phyloP scores from a whole-genome alignment of 768 basidiomycete species.

The Termitomyces bulborhizus region DNA sequence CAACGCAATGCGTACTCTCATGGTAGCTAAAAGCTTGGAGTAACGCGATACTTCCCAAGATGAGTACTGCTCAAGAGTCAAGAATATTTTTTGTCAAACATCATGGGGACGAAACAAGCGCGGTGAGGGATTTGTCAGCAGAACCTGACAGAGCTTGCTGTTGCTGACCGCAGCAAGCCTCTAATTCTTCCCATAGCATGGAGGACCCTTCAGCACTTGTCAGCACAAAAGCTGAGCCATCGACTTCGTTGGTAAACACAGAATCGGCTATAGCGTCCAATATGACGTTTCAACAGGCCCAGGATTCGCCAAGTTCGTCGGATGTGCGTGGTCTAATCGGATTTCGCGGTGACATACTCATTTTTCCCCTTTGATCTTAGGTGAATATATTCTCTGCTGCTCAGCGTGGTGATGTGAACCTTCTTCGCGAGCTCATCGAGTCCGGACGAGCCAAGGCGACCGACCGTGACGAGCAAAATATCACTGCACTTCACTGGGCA shows the following conservation, averaged over 20 bases:
- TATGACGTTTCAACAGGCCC: constrained; percentile 39
- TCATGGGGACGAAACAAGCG: too few species aligned
- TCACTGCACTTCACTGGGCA: constrained; percentile 97
- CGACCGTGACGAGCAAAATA: constrained; percentile 84
- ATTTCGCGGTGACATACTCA: neutral
- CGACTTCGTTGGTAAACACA: constrained; percentile 39
- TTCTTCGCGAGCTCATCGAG: constrained; percentile 61
- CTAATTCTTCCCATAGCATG: constrained; percentile 18
- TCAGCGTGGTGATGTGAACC: constrained; percentile 75
- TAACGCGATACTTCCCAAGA: too few species aligned
- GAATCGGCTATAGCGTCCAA: constrained; percentile 42
- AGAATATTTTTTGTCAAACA: too few species aligned
- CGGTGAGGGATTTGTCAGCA: constrained; percentile 1
- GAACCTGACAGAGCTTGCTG: neutral
- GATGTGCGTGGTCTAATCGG: constrained; percentile 26
- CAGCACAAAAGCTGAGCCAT: constrained; percentile 43
- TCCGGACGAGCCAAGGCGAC: constrained; percentile 65
- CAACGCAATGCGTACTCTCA: too few species aligned
- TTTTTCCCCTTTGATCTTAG: constrained; percentile 21
- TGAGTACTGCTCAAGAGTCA: too few species aligned
- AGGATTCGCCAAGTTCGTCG: constrained; percentile 27
- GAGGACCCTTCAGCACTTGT: constrained; percentile 31
- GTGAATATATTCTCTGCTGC: constrained; percentile 76
- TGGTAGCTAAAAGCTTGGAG: too few species aligned
- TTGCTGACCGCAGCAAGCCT: neutral